Percentiles rank a stretch among this genome's conserved stretches.
phyloP scores from a whole-genome alignment of 169 alveolate species.

The Plasmodium sp. region DNA sequence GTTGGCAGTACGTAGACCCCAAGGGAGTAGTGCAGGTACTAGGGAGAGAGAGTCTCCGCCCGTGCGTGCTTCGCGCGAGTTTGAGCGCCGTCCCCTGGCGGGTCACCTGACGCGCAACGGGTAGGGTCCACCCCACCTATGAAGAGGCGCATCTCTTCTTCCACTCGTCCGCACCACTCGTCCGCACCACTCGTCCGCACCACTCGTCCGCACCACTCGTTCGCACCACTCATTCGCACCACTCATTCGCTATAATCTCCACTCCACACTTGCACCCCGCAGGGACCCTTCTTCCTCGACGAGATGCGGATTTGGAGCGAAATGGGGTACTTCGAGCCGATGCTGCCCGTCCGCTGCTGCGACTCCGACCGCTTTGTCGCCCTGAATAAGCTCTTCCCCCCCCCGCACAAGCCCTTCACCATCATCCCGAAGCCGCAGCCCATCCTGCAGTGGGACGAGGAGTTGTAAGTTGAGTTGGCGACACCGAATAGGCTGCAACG shows the following conservation, averaged over 20 bases:
- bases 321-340: conserved; percentile 81
- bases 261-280: too few relatives aligned
- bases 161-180: background rate
- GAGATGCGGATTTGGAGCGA: conserved; percentile 80
- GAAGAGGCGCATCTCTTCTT: background rate
- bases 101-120: background rate
- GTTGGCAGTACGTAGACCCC: conserved; percentile 84
- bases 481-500: too few relatives aligned
- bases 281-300: conserved; percentile 79
- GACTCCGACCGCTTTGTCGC: conserved; percentile 78
- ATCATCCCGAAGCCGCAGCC: conserved; percentile 79
- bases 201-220: too few relatives aligned
- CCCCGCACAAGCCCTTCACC: conserved; percentile 78
- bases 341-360: conserved; percentile 83
- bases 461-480: background rate
- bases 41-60: background rate
- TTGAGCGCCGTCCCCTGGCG: background rate
- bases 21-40: conserved; percentile 80
- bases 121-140: background rate
- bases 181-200: too few relatives aligned
- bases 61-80: background rate
- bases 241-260: background rate
- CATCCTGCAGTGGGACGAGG: conserved; percentile 66
- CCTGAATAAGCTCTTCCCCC: conserved; percentile 78
- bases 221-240: too few relatives aligned